Conservation (phyloP, 163 green algal genomes). For the Coccomyxa subellipsoidea region DNA sequence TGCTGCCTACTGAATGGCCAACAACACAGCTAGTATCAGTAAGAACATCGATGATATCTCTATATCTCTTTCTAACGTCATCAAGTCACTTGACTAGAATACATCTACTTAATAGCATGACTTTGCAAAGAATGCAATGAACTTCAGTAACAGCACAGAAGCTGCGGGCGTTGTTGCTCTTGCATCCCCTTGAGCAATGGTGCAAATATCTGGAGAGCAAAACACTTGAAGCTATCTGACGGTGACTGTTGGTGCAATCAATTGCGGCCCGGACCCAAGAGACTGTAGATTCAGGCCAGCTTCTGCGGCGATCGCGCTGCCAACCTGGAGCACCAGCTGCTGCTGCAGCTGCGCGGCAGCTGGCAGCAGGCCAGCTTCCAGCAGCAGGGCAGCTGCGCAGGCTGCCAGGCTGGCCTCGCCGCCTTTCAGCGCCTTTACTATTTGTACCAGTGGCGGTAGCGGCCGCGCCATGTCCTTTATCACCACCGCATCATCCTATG, state of each 20-base stretch:
- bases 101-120: too few relatives aligned
- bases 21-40: too few relatives aligned
- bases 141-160: too few relatives aligned
- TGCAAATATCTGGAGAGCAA: too few relatives aligned
- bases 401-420: neutral
- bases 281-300: neutral
- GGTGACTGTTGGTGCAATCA: neutral
- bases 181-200: too few relatives aligned
- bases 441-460: neutral
- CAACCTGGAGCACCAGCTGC: neutral
- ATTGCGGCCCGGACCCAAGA: neutral
- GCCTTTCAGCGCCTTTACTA: neutral
- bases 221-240: neutral
- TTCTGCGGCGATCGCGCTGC: neutral
- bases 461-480: neutral
- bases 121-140: too few relatives aligned
- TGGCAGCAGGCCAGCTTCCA: neutral
- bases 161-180: too few relatives aligned
- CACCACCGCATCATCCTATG: neutral
- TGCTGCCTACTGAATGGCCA: too few relatives aligned
- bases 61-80: too few relatives aligned
- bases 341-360: neutral
- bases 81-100: too few relatives aligned
- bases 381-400: neutral
- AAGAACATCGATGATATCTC: too few relatives aligned